Conservation (phyloP, 2,329 filamentous ascomycete genomes). For the Ophiostoma ulmi region DNA sequence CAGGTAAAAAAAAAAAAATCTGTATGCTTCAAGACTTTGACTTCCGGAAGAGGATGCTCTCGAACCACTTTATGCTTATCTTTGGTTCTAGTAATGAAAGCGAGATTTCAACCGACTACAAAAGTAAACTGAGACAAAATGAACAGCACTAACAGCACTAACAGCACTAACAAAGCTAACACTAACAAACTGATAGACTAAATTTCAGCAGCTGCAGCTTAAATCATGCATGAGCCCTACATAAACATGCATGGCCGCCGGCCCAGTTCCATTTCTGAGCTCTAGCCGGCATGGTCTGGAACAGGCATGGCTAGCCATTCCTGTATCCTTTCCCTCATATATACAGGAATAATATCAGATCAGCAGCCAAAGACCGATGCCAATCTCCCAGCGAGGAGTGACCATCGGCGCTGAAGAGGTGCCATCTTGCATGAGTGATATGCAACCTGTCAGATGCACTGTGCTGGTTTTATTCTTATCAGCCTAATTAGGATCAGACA, state of each 20-base stretch:
- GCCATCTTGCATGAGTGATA: not conserved
- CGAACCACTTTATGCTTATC: not conserved
- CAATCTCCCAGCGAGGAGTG: not conserved
- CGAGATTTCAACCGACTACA: too few relatives aligned
- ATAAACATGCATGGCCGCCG: not conserved
- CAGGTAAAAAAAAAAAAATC: not conserved
- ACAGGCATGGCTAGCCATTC: not conserved
- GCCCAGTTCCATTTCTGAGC: not conserved
- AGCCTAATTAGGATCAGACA: not conserved
- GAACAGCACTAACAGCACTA: not conserved
- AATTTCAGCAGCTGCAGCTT: not conserved
- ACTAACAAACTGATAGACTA: not conserved
- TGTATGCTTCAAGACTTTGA: not conserved
- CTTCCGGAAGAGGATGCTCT: not conserved
- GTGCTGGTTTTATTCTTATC: not conserved
- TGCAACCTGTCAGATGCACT: not conserved
- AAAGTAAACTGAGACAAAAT: not conserved
- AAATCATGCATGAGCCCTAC: not conserved
- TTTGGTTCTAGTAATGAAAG: not conserved
- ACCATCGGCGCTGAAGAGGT: constrained; percentile 3
- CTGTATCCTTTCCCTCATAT: not conserved
- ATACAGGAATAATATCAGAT: not conserved
- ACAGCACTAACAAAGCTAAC: not conserved
- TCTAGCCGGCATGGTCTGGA: not conserved
- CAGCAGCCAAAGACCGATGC: not conserved